Evolutionary conservation across 2,329 filamentous ascomycete genomes (phyloP).

Genomic region (Lachnellula subtilissima): DNA sequence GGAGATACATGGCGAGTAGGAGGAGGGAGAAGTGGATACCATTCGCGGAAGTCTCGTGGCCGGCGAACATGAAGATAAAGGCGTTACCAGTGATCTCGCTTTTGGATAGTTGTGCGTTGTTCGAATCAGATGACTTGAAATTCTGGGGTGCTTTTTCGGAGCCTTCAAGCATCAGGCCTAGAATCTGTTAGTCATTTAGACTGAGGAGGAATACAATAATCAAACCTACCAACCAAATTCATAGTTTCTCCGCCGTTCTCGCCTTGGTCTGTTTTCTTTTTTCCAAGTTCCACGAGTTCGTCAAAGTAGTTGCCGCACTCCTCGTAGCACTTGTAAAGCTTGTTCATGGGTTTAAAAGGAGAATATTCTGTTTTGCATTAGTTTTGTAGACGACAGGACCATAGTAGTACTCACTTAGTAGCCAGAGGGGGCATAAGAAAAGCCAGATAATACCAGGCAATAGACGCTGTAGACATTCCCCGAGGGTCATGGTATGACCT

Average conservation of each 20-base stretch:
- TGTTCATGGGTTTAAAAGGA: conserved; percentile 38
- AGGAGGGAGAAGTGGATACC: conserved; percentile 28
- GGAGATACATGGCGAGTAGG: conserved; percentile 23
- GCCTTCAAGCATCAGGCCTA: conserved; percentile 22
- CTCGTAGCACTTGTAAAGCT: conserved; percentile 35
- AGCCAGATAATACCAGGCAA: conserved; percentile 45
- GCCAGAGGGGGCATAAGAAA: conserved; percentile 40
- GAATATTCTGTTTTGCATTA: conserved; percentile 20
- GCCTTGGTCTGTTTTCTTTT: conserved; percentile 17
- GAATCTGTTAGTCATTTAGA: not conserved
- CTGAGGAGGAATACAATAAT: not conserved
- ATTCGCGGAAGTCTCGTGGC: conserved; percentile 33
- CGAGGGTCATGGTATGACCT: conserved; percentile 43
- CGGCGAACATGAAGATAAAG: conserved; percentile 31
- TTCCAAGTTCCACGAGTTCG: conserved; percentile 40
- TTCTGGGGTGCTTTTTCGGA: conserved; percentile 5
- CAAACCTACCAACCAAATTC: conserved; percentile 22
- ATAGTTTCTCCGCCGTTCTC: conserved; percentile 21
- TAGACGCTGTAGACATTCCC: conserved; percentile 42
- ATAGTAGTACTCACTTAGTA: conserved; percentile 34
- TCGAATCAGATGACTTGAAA: not conserved
- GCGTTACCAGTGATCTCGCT: conserved; percentile 31
- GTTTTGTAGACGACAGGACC: not conserved
- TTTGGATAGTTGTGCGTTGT: conserved; percentile 17
- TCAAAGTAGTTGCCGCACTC: conserved; percentile 50